Evolutionary conservation across 108 stramenopile species (phyloP).

Genomic region (Hondaea fermentalgiana): DNA sequence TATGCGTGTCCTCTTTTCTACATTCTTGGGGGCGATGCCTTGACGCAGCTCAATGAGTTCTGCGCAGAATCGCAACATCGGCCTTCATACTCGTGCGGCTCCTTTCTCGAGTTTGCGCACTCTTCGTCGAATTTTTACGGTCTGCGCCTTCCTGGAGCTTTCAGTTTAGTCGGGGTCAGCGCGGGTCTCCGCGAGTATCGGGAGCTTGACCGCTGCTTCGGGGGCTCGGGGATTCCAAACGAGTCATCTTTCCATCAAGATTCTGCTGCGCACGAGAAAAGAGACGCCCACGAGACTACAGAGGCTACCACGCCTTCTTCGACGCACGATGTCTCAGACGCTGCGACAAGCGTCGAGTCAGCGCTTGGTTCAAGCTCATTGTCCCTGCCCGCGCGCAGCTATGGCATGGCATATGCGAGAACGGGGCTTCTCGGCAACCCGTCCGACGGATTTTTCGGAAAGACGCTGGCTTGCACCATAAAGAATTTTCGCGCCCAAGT

Average conservation of each 20-base stretch:
- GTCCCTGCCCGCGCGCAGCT: not conserved
- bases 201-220: not conserved
- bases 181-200: not conserved
- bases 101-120: not conserved
- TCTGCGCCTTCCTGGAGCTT: not conserved
- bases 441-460: constrained; percentile 26
- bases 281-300: not conserved
- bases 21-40: not conserved
- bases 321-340: too few species aligned
- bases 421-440: constrained; percentile 37
- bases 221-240: not conserved
- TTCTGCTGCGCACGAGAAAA: not conserved
- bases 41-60: not conserved
- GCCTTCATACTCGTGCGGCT: not conserved
- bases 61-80: not conserved
- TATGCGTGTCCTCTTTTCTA: constrained; percentile 14
- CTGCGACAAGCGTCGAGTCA: not conserved
- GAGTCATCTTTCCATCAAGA: not conserved
- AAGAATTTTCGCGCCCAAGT: constrained; percentile 24
- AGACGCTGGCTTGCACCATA: constrained; percentile 23
- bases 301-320: too few species aligned
- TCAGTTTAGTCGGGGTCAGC: not conserved
- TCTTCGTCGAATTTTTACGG: not conserved
- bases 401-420: constrained; percentile 6
- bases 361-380: not conserved